Evolutionary conservation across 2,329 filamentous ascomycete species (phyloP), one percentile per base, ranked within the genome.

Genomic region (Ceratocystis lukuohia): DNA sequence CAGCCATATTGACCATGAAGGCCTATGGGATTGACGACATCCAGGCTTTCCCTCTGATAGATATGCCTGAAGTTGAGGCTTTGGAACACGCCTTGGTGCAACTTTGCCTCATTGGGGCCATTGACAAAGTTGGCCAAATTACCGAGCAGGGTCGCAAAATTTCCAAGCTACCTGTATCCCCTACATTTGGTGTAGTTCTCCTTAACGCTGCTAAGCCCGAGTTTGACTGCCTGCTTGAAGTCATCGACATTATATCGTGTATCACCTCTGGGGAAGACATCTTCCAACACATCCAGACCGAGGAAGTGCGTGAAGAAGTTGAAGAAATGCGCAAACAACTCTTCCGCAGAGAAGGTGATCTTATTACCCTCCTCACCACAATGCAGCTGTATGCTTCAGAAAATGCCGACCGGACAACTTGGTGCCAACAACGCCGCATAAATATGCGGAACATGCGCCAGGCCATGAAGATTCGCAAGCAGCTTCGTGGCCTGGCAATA

Each of bases 1-100:
- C 91, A 44, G 89, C 93, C 0, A 81, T 96, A 1, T 78, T 99
- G 8, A 96, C 89, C 0, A 95, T 99, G 88, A 96, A 96, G 74
- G 91, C 93, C 0, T 84, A 91, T 65, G 91, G 92, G 0, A 86
- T 97, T 12, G 81, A 89, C 30, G 88, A 97, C 72, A 83, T 96
- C 1, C 78, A 91, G 22, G 79, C 81, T 0, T 99, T 99, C 69
- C 91, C 93, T 0, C 84, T 96, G 61, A 86, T 97, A 73, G 91
- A 96, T 66, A 82, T 83, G 0, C 94, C 94, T 0, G 85, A 89
- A 7, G 77, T 85, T 2, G 88, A 95, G 69, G 82, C 89, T 0
- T 83, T 96, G 62, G 86, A 93, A 71, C 91, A 91, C 70, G 91
- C 92, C 0, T 78, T 96, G 0, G 75, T 94, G 5, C 88, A 94